Evolutionary conservation across 108 stramenopile species (phyloP), one percentile per base, ranked within the genome.

Genomic region (Skeletonema tropicum): DNA sequence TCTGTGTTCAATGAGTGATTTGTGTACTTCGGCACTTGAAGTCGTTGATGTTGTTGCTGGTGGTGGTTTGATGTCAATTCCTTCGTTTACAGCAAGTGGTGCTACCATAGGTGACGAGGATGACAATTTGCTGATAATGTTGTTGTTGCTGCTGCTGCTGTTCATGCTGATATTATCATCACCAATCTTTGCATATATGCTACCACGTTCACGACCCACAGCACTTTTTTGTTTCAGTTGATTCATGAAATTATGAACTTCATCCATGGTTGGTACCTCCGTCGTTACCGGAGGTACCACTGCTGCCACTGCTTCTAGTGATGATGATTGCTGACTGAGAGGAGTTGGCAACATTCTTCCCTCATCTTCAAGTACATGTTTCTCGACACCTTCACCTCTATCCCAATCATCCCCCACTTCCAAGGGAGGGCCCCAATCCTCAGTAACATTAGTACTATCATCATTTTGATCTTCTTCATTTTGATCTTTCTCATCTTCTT

Each of bases 191-290:
- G 48, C 17, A 49, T 19, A 19, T 1, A 19, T 49, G 48, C 6
- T 49, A 19, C 6, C 17, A 49, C 17, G 48, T 19, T 49, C 48
- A 49, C 48, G 48, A 49, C 48, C 48, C 48, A 49, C 48, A 49
- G 48, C 48, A 49, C 48, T 49, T 19, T 49, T 49, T 46, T 35
- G 45, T 14, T 73, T 63, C 21, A 79, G 38, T 57, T 49, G 52
- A 61, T 41, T 57, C 78, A 79, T 73, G 26, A 79, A 79, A n/a
- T 58, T 68, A 21, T 72, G 46, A 12, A 73, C 78, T 57, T 79
- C 71, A 26, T 30, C 29, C 30, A 79, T 5, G 19, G 77, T 78
- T 46, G 69, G 77, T 11, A 48, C 59, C 38, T 57, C 62, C 3
- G 25, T 52, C 3, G 2, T 6, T 35, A 5, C 33, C 6, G 38